Conservation (phyloP, 169 alveolate species). For the Plasmodium adleri region DNA sequence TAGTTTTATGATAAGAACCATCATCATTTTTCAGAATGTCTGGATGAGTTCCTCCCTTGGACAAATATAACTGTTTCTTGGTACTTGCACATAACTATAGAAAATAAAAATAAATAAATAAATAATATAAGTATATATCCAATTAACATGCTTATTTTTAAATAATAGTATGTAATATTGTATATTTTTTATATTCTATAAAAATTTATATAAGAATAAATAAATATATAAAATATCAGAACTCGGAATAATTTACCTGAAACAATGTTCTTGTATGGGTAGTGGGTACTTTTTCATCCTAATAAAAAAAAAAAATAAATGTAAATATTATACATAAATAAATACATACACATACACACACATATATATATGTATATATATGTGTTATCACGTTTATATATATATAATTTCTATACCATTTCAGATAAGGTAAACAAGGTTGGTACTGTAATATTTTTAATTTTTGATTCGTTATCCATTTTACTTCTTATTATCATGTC, state of each 20-base stretch:
- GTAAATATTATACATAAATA: not conserved
- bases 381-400: not conserved
- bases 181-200: no score
- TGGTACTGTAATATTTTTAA: constrained; percentile 22
- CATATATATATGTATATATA: not conserved
- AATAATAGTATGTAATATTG: no score
- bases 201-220: not conserved
- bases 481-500: constrained; percentile 41
- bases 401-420: constrained; percentile 2
- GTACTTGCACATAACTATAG: constrained; percentile 36
- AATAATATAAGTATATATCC: not conserved
- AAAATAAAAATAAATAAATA: not conserved
- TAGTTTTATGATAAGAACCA: constrained; percentile 4
- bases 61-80: not conserved
- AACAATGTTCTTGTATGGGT: constrained; percentile 1
- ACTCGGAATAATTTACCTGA: constrained; percentile 21
- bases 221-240: not conserved
- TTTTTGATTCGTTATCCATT: constrained; percentile 54
- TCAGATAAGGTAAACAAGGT: constrained; percentile 29
- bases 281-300: constrained; percentile 45
- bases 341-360: not conserved
- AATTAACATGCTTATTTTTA: no score
- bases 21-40: constrained; percentile 32
- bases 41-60: constrained; percentile 42
- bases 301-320: constrained; percentile 15